These are phyloP conservation scores for Lactifluus rugatus DNA, from an alignment of 768 basidiomycete species.

Conservation along the genomic window DNA sequence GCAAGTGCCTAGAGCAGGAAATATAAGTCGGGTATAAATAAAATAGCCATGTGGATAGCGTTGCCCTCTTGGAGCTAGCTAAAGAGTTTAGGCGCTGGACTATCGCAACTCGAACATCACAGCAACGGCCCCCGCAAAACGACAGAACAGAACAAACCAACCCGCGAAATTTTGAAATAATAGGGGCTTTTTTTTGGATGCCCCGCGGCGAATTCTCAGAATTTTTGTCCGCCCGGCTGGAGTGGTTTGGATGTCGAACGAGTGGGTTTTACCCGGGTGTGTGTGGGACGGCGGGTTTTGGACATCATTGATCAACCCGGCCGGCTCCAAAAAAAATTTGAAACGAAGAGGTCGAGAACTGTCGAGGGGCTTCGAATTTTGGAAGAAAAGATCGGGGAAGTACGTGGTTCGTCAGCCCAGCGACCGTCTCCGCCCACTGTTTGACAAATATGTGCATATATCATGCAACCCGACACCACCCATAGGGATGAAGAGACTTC, in stretches of 20 bases:
- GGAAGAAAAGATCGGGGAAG: background rate
- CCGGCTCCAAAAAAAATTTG: slow-evolving; percentile 4
- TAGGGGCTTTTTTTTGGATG: background rate
- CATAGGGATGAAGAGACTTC: background rate
- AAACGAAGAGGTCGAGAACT: slow-evolving; percentile 10
- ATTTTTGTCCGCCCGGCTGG: too few species aligned
- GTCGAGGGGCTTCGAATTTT: background rate
- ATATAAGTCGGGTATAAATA: too few species aligned
- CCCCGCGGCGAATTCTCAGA: background rate
- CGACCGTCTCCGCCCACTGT: background rate
- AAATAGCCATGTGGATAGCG: background rate
- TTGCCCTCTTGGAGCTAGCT: background rate
- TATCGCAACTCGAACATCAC: background rate
- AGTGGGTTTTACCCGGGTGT: background rate
- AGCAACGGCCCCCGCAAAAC: background rate
- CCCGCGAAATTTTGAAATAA: background rate
- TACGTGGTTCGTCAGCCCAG: background rate
- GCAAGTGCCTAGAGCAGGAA: too few species aligned
- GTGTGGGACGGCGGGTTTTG: background rate
- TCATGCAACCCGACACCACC: too few species aligned
- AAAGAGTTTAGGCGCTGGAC: slow-evolving; percentile 2
- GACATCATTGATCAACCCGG: background rate
- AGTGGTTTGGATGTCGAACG: too few species aligned
- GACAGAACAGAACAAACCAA: too few species aligned
- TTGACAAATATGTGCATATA: too few species aligned